Evolutionary conservation across 192 early-diverging fungal genomes (phyloP), one percentile per base, ranked within the genome.

Genomic region (Backusella macrospora): DNA sequence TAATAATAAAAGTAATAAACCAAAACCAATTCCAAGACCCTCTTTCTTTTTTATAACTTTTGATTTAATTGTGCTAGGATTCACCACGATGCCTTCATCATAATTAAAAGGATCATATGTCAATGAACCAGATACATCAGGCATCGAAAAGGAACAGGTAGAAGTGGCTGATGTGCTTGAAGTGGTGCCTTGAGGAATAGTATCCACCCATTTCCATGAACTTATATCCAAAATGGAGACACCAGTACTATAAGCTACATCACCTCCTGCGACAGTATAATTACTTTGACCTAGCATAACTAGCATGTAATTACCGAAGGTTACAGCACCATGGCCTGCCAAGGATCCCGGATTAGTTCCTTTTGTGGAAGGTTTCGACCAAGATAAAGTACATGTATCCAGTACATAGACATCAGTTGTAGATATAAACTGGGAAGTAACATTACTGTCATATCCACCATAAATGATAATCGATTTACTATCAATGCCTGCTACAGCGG

Each of bases 361-460:
- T 10, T 38, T 52, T 18, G 46, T 65, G 6, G 65, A 18, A 18
- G 62, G 48, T 14, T 73, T 63, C 1, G 23, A 34, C 77, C 77
- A 78, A 3, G 44, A 59, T 34, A 78, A 39, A 10, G 14, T 70
- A 21, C 77, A 78, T 3, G 77, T 73, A 63, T 78, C 77, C 12
- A 78, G 8, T 1, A 73, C 52, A 47, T 73, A 73, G 4, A 78
- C 46, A 63, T 73, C 65, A 0, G 62, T 29, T 8, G 16, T 37
- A 21, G 64, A 48, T 5, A 26, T 23, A 29, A 59, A 59, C 21
- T 59, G 21, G n/a, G 26, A 21, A 29, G 38, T 46, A 21, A 44
- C n/a, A 23, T 43, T 26, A 34, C 21, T 45, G 5, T 21, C 44
- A 12, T 59, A 59, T 47, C 73, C 73, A 37, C 73, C 73, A 26